Percentiles rank a stretch among this genome's conserved stretches.
phyloP scores from a whole-genome alignment of 208 protist genomes.

The Entamoeba moshkovskii region DNA sequence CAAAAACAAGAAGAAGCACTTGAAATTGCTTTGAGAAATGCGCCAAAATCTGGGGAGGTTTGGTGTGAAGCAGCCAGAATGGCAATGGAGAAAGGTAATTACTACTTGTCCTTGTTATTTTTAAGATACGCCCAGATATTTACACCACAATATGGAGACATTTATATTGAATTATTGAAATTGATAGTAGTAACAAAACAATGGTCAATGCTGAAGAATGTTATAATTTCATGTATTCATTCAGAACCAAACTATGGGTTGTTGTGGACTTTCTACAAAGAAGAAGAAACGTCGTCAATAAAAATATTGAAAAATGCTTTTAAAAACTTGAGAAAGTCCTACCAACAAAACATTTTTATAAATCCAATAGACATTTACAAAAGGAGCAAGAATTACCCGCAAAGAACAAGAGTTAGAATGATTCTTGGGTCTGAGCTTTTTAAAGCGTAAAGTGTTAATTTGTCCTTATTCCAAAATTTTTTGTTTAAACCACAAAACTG shows the following conservation, averaged over 20 bases:
- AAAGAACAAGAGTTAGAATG: neutral
- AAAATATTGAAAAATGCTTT: neutral
- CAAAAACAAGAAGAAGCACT: neutral
- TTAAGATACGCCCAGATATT: neutral
- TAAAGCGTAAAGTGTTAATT: neutral
- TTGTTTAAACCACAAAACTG: no score
- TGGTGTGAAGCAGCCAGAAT: neutral
- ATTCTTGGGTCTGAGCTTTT: constrained; percentile 1
- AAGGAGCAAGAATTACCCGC: neutral
- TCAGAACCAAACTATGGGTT: neutral
- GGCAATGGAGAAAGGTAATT: neutral
- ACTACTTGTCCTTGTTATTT: neutral
- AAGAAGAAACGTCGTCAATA: neutral
- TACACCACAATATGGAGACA: neutral
- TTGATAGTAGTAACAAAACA: neutral
- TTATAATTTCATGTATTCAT: neutral
- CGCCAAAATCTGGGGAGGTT: neutral
- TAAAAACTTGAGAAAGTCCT: neutral
- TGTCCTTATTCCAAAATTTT: no score
- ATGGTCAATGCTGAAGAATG: neutral
- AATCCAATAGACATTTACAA: neutral
- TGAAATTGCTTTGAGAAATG: neutral
- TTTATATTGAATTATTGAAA: neutral
- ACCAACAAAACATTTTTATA: neutral
- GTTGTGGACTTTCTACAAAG: neutral